These are phyloP conservation scores for Beauveria medogensis DNA, from an alignment of 2,329 filamentous ascomycete species.

Conservation along the genomic window DNA sequence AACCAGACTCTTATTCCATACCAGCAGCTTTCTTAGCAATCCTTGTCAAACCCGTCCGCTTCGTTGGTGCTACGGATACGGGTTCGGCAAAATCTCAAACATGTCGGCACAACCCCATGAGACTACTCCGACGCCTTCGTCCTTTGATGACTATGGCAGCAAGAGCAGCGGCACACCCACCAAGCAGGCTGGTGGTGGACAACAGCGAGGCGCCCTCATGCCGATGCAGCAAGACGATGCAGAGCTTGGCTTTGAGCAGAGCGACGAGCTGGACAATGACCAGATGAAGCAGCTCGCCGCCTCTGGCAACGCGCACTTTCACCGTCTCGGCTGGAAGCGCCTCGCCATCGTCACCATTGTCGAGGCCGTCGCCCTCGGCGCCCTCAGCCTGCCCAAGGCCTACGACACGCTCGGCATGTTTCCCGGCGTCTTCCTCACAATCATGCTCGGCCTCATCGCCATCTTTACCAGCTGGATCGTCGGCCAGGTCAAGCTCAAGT, in stretches of 20 bases:
- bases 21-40: neutral
- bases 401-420: conserved; percentile 32
- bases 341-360: conserved; percentile 42
- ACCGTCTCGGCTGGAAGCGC: conserved; percentile 42
- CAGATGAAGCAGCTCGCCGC: conserved; percentile 31
- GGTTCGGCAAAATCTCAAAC: neutral
- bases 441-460: conserved; percentile 14
- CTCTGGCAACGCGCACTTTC: conserved; percentile 35
- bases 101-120: neutral
- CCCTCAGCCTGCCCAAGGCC: conserved; percentile 36
- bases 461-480: conserved; percentile 15
- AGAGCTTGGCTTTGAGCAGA: conserved; percentile 26
- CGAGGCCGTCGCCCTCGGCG: conserved; percentile 42
- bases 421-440: conserved; percentile 19
- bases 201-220: neutral
- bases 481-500: conserved; percentile 27
- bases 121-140: neutral
- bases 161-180: neutral
- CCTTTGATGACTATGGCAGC: neutral
- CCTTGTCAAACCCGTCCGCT: too few species aligned
- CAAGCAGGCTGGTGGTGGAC: neutral
- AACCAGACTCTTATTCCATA: neutral
- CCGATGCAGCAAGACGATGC: neutral
- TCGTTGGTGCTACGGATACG: neutral
- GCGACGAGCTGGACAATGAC: conserved; percentile 18